Evolutionary conservation across 306 rosid species (phyloP).

Genomic region (Sesbania bispinosa): DNA sequence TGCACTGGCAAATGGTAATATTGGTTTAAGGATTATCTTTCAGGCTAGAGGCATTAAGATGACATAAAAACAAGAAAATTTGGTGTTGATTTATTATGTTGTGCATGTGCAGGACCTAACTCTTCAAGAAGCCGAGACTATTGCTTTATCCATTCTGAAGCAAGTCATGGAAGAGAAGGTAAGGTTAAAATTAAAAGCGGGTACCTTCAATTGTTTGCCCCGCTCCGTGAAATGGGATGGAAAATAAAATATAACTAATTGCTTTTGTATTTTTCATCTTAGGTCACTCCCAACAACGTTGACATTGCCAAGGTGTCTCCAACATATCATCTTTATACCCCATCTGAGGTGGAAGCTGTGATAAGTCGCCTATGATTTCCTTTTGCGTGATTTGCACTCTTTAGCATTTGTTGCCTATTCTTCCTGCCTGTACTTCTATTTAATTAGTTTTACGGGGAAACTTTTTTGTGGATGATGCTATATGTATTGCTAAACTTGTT

Average conservation of each 20-base stretch:
- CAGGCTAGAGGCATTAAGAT: not conserved
- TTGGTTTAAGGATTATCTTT: not conserved
- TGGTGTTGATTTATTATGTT: not conserved
- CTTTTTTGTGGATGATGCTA: not conserved
- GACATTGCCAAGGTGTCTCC: conserved; percentile 94
- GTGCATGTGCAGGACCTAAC: conserved; percentile 80
- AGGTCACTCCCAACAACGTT: conserved; percentile 98
- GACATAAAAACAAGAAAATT: conserved; percentile 8
- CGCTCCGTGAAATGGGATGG: not conserved
- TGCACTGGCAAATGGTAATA: not conserved
- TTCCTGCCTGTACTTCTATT: not conserved
- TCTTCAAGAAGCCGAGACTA: conserved; percentile 93
- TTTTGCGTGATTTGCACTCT: not conserved
- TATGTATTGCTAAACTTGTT: not conserved
- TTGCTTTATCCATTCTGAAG: conserved; percentile 93
- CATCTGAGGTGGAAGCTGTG: conserved; percentile 91
- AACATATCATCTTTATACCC: conserved; percentile 77
- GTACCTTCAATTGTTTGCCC: not conserved
- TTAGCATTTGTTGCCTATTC: not conserved
- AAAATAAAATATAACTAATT: not conserved
- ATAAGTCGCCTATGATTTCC: conserved; percentile 70
- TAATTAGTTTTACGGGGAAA: not conserved
- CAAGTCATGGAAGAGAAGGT: conserved; percentile 99
- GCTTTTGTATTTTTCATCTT: not conserved
- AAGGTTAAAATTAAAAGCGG: conserved; percentile 5